Conservation (phyloP, 148 eudicot species). For the Chenopodium berlandieri region DNA sequence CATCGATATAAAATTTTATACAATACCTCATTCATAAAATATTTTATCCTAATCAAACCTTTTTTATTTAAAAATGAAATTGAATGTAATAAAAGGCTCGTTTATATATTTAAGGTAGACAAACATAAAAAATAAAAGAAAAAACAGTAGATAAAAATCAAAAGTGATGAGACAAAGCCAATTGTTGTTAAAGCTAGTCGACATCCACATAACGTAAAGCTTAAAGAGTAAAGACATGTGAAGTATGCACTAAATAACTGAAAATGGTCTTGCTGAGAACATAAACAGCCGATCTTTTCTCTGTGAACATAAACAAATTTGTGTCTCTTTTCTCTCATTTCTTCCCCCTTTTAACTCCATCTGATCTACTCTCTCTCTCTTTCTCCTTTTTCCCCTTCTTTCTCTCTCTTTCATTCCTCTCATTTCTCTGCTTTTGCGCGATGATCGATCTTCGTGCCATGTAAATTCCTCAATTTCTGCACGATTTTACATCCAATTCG, state of each 20-base stretch:
- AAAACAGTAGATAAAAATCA: too few relatives aligned
- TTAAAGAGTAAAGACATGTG: background rate
- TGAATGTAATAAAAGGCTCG: too few relatives aligned
- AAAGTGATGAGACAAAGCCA: too few relatives aligned
- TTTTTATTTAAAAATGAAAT: too few relatives aligned
- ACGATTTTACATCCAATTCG: background rate
- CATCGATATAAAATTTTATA: too few relatives aligned
- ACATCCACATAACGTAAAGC: too few relatives aligned
- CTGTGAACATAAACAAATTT: background rate
- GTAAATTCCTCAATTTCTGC: background rate
- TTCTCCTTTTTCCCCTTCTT: background rate
- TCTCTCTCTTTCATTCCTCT: background rate
- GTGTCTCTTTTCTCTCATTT: background rate
- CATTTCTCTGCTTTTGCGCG: background rate
- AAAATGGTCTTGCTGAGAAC: background rate
- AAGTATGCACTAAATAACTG: background rate
- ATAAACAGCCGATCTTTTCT: background rate
- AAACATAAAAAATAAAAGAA: too few relatives aligned
- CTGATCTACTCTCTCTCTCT: background rate
- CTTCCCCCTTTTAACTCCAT: background rate
- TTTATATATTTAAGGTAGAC: too few relatives aligned
- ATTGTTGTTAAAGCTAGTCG: too few relatives aligned
- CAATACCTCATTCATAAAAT: too few relatives aligned
- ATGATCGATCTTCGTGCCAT: background rate
- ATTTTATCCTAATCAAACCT: too few relatives aligned